Evolutionary conservation across 257 asterid genomes (phyloP), one percentile per base, ranked within the genome.

Genomic region (Echites panduratus): DNA sequence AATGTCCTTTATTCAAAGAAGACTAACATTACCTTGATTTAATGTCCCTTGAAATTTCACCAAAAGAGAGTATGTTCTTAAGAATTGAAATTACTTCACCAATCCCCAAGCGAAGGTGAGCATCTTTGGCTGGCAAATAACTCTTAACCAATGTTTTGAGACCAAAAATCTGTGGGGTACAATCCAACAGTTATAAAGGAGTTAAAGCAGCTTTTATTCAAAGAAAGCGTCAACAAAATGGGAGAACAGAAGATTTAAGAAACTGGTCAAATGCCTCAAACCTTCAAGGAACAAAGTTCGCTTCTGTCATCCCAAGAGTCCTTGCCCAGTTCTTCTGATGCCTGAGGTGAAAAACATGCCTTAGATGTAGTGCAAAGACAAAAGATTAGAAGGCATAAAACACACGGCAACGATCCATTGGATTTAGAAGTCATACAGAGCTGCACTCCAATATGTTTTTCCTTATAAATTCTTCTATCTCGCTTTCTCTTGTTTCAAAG

Each of bases 81-180:
- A 95, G 96, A 73, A 87, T 87, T 79, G 75, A 78, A 58, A 95
- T 79, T 56, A 95, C 79, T 70, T 80, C 90, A 80, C 89, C 96
- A 82, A 95, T 87, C 72, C 99, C 98, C 64, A 85, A 71, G 66
- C 99, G 97, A 66, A 95, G 97, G 50, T 90, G 93, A 73, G 97
- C 94, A 78, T 95, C 99, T 87, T 95, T 92, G 77, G 85, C 94
- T 4, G 99, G 99, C 80, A 90, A 85, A 85, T 85, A 95, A 87
- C 99, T 95, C 85, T 95, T 95, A 73, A 95, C 99, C 84, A 95
- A 78, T 53, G 98, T 86, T 83, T 95, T 94, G 66, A 95, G 75
- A 70, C 99, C 99, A 87, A 79, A 95, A 73, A 95, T 89, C 99
- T 95, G 77, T 64, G 91, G 82, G 17, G 71, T 64, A 4, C 49